A percentile compares a stretch with the other conserved stretches of the same genome.
phyloP scores from a whole-genome alignment of 345 rosid species.

The Trapa bicornis region DNA sequence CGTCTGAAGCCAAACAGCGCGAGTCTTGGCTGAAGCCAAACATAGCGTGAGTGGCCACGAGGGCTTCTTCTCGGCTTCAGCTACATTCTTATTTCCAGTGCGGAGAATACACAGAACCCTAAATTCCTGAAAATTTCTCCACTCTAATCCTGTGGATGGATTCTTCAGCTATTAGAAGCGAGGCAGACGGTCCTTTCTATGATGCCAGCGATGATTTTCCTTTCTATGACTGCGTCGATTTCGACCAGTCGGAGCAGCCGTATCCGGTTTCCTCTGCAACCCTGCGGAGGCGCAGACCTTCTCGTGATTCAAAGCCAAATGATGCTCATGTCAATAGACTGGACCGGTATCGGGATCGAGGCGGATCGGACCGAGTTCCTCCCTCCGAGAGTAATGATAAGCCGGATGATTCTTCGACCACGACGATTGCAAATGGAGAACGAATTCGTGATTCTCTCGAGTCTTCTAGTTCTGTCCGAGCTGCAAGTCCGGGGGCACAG shows the following conservation, averaged over 20 bases:
- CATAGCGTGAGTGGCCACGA: conserved; percentile 1
- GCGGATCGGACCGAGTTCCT: conserved; percentile 13
- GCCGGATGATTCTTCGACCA: conserved; percentile 4
- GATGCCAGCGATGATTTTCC: conserved; percentile 55
- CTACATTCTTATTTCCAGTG: background rate
- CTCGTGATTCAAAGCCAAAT: conserved; percentile 17
- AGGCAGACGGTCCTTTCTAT: conserved; percentile 28
- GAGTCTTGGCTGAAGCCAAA: too few relatives aligned
- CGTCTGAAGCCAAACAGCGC: too few relatives aligned
- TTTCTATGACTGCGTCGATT: conserved; percentile 30
- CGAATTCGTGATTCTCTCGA: background rate
- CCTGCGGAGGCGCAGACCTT: conserved; percentile 25
- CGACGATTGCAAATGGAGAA: background rate
- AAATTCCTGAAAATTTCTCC: background rate
- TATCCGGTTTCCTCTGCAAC: conserved; percentile 9
- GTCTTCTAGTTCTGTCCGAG: background rate
- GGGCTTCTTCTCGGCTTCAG: conserved; percentile 1
- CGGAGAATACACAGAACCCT: background rate
- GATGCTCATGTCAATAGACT: conserved; percentile 15
- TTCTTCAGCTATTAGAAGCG: conserved; percentile 1
- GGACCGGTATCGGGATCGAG: conserved; percentile 9
- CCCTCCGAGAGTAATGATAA: background rate
- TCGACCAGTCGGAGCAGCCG: conserved; percentile 18
- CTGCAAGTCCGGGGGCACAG: background rate
- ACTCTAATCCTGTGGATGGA: background rate